Conservation (phyloP, 1,284 basidiomycete species). For the Cystobasidium slooffiae region DNA sequence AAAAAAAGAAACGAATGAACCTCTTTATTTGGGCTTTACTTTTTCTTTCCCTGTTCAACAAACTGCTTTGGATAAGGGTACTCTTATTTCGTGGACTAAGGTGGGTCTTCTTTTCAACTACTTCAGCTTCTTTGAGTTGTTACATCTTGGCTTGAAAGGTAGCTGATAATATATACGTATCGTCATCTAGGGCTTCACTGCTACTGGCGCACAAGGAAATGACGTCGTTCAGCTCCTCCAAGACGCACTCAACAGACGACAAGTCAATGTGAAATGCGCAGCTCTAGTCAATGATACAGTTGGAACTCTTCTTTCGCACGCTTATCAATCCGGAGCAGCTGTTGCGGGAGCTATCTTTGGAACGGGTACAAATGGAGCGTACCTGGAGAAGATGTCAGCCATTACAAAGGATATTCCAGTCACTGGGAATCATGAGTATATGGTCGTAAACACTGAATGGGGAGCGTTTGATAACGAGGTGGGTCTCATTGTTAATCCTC, state of each 20-base stretch:
- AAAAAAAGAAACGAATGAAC: constrained; percentile 58
- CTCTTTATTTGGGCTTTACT: constrained; percentile 83
- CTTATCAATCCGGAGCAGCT: constrained; percentile 87
- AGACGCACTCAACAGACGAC: constrained; percentile 89
- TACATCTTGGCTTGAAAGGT: background rate
- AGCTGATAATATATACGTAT: background rate
- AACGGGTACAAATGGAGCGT: constrained; percentile 97
- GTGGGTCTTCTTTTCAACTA: constrained; percentile 39
- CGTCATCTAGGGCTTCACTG: constrained; percentile 38
- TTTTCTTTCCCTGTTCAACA: constrained; percentile 99
- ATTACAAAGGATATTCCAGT: constrained; percentile 70
- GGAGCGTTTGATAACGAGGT: constrained; percentile 30
- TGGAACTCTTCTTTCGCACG: constrained; percentile 87
- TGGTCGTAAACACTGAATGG: constrained; percentile 98
- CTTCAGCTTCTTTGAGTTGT: too few species aligned
- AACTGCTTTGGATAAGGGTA: constrained; percentile 85
- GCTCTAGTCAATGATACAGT: constrained; percentile 98
- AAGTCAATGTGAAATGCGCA: constrained; percentile 89
- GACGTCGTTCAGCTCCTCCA: constrained; percentile 92
- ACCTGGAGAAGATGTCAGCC: constrained; percentile 82
- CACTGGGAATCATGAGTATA: constrained; percentile 63
- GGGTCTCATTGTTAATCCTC: background rate
- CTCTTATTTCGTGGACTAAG: constrained; percentile 95
- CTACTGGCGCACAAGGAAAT: constrained; percentile 71
- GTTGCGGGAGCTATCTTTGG: constrained; percentile 93